phyloP scores from a whole-genome alignment of 2,329 filamentous ascomycete genomes.

The Ophiostoma sp. region DNA sequence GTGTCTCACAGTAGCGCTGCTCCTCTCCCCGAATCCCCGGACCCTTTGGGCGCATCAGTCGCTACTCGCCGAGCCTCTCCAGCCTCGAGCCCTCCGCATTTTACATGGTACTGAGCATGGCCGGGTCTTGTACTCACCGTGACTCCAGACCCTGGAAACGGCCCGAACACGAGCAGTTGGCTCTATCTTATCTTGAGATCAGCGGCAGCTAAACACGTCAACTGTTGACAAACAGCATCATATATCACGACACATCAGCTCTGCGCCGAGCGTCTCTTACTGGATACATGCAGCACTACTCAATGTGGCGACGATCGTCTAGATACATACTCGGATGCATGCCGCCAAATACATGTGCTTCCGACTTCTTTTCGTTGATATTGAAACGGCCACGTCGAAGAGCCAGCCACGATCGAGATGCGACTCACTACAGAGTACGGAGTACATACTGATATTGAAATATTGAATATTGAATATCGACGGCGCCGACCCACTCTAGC shows the following conservation, averaged over 20 bases:
- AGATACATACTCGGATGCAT: neutral
- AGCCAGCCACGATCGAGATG: neutral
- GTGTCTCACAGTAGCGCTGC: too few species aligned
- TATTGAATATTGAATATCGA: neutral
- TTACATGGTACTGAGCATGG: neutral
- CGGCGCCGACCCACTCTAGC: neutral
- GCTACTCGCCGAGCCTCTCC: neutral
- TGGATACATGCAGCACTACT: neutral
- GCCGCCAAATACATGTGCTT: neutral
- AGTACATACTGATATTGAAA: too few species aligned
- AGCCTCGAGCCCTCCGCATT: neutral
- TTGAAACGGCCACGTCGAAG: neutral
- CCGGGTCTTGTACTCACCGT: neutral
- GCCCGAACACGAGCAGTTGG: neutral
- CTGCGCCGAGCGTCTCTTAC: neutral
- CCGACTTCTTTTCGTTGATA: slow-evolving; percentile 7
- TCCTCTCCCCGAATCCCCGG: too few species aligned
- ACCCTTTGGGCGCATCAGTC: neutral
- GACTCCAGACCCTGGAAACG: neutral
- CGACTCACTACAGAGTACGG: neutral
- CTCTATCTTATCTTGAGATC: neutral
- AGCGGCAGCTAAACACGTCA: neutral
- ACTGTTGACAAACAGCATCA: neutral
- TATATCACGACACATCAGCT: neutral
- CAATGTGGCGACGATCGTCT: neutral